Conservation (phyloP, 1,284 basidiomycete genomes). For the Ganoderma lucidum region DNA sequence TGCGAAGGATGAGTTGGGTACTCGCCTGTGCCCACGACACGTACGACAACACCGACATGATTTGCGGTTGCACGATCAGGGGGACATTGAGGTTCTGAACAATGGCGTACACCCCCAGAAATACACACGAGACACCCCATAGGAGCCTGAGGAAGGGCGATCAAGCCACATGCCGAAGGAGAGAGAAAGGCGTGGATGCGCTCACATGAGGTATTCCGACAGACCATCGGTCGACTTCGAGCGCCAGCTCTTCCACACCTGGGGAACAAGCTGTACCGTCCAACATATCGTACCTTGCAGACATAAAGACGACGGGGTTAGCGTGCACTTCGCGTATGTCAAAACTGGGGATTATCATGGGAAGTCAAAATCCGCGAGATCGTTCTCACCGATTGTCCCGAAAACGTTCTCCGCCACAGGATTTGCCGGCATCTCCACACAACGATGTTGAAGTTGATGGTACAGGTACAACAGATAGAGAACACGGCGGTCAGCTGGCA, state of each 20-base stretch:
- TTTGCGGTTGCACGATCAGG: conserved; percentile 78
- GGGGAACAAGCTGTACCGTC: conserved; percentile 77
- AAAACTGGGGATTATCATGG: background rate
- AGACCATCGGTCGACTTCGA: conserved; percentile 78
- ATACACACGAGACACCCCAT: conserved; percentile 71
- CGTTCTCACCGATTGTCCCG: conserved; percentile 60
- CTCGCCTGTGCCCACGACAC: conserved; percentile 72
- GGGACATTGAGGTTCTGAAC: conserved; percentile 78
- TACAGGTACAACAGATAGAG: background rate
- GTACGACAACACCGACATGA: conserved; percentile 69
- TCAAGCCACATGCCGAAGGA: background rate
- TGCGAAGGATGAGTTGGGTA: background rate
- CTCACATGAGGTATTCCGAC: conserved; percentile 73
- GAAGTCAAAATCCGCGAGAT: background rate
- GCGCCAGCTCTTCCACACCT: conserved; percentile 80
- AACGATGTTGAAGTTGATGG: background rate
- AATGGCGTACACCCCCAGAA: conserved; percentile 77
- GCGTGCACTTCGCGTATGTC: background rate
- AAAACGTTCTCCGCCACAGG: conserved; percentile 63
- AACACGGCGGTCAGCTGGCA: background rate
- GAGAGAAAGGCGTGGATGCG: background rate
- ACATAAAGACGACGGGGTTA: background rate
- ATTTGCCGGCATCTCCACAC: conserved; percentile 46
- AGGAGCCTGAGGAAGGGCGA: conserved; percentile 52
- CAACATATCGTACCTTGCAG: conserved; percentile 68